Evolutionary conservation across 208 protist species (phyloP), one percentile per base, ranked within the genome.

Genomic region (Trypanosoma conorhini): DNA sequence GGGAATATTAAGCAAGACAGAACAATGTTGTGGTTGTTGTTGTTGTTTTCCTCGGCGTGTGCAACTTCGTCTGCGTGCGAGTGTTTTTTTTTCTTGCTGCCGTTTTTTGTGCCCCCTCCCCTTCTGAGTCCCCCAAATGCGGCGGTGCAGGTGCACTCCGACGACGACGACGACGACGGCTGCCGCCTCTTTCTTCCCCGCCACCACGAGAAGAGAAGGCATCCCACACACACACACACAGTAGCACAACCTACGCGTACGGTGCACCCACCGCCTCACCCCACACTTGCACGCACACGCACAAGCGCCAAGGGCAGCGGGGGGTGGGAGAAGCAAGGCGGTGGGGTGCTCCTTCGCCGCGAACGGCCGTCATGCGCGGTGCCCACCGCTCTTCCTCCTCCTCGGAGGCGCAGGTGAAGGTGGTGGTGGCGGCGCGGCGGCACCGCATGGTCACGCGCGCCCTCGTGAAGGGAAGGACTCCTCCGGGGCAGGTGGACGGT

Each of bases 381-480:
- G 13, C 51, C 4, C 48, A 62, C 40, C 64, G 61, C n/a, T 62
- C 50, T 22, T 71, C 35, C 42, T 70, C 35, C 42, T 70, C 63
- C 33, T 51, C 10, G 17, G 22, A 46, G 22, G 59, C 21, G 22
- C 58, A 76, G 15, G 51, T 82, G 17, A 17, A 46, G 38, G 59
- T n/a, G 19, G 57, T 76, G 15, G 51, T 80, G 26, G 57, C 62
- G 46, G 64, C 72, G 31, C 72, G 74, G 26, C 66, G 70, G 33
- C 71, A 70, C 40, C 84, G 87, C 30, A 90, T 86, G 85, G 79
- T 93, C 42, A 93, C 87, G 13, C 87, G 87, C 33, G 72, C 76
- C 12, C 77, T 93, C 9, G 66, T 89, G n/a, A 86, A 83, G 8
- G 70, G 42, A 48, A 59, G 28, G 31, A 57, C 30, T 50, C 69